Conservation (phyloP, 352 stramenopile genomes). For the Aphanomyces cochlioides region DNA sequence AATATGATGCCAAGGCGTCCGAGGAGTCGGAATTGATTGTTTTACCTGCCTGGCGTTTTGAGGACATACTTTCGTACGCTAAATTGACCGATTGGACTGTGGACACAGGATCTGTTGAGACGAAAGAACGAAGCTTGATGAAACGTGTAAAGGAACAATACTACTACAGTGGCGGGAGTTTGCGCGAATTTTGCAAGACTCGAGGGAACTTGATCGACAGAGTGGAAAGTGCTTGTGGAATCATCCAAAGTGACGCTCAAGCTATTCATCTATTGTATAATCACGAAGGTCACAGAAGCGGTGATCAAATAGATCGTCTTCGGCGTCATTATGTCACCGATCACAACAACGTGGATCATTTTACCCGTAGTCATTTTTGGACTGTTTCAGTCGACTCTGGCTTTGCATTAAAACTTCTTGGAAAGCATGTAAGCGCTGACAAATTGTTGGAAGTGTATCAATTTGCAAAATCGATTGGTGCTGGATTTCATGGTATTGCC, state of each 20-base stretch:
- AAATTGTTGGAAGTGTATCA: neutral
- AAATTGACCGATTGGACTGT: neutral
- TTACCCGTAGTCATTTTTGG: neutral
- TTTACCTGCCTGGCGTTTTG: neutral
- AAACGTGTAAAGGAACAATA: neutral
- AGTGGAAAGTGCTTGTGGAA: neutral
- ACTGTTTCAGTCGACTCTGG: neutral
- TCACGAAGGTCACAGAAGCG: neutral
- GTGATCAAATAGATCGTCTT: neutral
- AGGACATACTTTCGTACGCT: neutral
- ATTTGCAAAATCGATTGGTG: neutral
- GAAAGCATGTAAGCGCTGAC: neutral
- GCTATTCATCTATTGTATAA: neutral
- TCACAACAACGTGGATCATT: neutral
- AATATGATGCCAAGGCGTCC: neutral
- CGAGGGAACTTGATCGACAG: neutral
- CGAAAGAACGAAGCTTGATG: neutral
- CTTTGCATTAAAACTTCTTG: neutral
- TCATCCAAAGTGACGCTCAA: too few species aligned
- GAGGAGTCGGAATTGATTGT: neutral
- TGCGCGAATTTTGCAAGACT: neutral
- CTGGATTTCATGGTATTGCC: neutral
- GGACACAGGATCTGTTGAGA: neutral
- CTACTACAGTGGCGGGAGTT: neutral
- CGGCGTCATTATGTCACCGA: neutral